phyloP scores from a whole-genome alignment of 345 rosid species.

The Lumnitzera racemosa region DNA sequence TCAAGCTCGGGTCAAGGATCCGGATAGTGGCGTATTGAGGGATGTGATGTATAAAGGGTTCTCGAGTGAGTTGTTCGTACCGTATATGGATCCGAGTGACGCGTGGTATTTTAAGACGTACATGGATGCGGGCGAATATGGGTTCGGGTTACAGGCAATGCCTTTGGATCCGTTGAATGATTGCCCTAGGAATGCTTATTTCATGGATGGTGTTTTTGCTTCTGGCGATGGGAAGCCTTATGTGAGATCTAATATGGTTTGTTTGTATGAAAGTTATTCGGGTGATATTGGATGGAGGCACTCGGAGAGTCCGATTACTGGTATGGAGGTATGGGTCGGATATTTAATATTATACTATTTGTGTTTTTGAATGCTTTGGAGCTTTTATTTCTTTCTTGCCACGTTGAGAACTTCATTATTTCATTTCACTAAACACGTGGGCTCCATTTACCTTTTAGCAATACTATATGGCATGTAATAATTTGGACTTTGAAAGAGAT shows the following conservation, averaged over 20 bases:
- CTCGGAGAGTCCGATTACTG: slow-evolving; percentile 62
- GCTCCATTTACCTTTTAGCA: too few relatives aligned
- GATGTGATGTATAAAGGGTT: slow-evolving; percentile 77
- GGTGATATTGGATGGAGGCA: slow-evolving; percentile 92
- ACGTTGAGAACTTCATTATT: too few relatives aligned
- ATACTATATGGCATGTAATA: too few relatives aligned
- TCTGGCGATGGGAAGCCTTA: slow-evolving; percentile 66
- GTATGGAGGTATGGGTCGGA: slow-evolving; percentile 36
- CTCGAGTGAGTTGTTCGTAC: slow-evolving; percentile 69
- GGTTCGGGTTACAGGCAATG: slow-evolving; percentile 84
- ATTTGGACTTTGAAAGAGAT: too few relatives aligned
- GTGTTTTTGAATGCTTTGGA: too few relatives aligned
- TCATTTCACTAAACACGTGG: too few relatives aligned
- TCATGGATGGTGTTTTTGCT: slow-evolving; percentile 72
- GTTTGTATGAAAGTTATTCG: slow-evolving; percentile 72
- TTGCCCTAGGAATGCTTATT: slow-evolving; percentile 75
- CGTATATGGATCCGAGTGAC: slow-evolving; percentile 87
- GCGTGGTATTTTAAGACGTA: slow-evolving; percentile 89
- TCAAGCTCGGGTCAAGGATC: slow-evolving; percentile 53
- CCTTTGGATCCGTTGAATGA: slow-evolving; percentile 84
- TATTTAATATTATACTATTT: neutral
- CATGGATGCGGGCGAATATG: slow-evolving; percentile 91
- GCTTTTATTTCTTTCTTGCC: too few relatives aligned
- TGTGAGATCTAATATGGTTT: slow-evolving; percentile 68
- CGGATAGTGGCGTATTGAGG: slow-evolving; percentile 52